These are phyloP conservation scores for Medicago lupulina DNA, from an alignment of 306 rosid species.

Conservation along the genomic window DNA sequence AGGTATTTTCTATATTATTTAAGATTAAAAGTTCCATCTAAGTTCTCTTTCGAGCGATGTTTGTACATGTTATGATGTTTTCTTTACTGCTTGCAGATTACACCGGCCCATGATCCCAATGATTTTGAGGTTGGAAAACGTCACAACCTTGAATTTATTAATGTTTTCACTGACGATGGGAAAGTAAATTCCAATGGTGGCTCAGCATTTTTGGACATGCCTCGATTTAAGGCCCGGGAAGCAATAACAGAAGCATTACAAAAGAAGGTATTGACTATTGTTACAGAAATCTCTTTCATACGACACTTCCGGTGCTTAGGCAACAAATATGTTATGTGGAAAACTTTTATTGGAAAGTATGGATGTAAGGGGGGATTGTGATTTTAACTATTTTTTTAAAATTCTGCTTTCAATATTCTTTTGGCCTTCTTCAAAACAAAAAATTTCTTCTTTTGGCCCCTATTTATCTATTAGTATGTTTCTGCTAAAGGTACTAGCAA, in stretches of 20 bases:
- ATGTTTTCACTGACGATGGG: constrained; percentile 87
- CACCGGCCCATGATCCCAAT: constrained; percentile 99
- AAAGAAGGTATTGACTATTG: constrained; percentile 65
- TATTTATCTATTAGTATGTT: constrained; percentile 16
- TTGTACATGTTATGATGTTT: constrained; percentile 22
- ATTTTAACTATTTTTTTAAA: background rate
- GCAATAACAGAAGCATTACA: constrained; percentile 73
- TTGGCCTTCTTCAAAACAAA: background rate
- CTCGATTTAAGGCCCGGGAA: constrained; percentile 82
- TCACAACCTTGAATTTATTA: constrained; percentile 81
- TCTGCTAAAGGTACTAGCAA: constrained; percentile 1
- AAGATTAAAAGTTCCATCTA: background rate
- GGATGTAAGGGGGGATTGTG: too few species aligned
- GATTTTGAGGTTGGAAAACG: constrained; percentile 95
- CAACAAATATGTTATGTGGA: background rate
- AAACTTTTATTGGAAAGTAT: too few species aligned
- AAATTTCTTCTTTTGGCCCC: constrained; percentile 10
- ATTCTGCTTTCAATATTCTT: constrained; percentile 31
- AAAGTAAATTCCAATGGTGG: constrained; percentile 90
- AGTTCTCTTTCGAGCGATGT: constrained; percentile 36
- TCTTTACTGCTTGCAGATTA: constrained; percentile 68
- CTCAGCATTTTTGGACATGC: constrained; percentile 82
- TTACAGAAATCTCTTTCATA: constrained; percentile 24
- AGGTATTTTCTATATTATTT: constrained; percentile 58
- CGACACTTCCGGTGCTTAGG: constrained; percentile 27